Evolutionary conservation across 1,139 yeast genomes (phyloP).

Genomic region (Pichia terricola): DNA sequence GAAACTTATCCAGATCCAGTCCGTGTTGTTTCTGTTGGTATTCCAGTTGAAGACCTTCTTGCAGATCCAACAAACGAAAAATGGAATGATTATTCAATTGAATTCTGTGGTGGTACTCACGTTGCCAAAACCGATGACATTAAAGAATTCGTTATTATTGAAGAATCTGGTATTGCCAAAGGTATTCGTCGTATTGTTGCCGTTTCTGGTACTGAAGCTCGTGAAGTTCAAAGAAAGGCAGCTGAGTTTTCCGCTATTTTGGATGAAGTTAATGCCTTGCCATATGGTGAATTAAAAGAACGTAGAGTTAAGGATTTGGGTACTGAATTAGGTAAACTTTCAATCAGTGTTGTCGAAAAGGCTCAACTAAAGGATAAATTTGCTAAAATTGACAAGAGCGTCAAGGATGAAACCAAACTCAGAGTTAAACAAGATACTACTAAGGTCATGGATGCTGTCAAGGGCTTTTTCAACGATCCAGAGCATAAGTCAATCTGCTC

Average conservation of each 20-base stretch:
- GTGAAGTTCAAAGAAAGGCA: slow-evolving; percentile 80
- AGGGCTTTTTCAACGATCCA: slow-evolving; percentile 51
- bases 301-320: slow-evolving; percentile 73
- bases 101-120: slow-evolving; percentile 99
- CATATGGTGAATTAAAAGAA: slow-evolving; percentile 67
- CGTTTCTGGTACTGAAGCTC: slow-evolving; percentile 86
- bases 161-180: slow-evolving; percentile 95
- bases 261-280: slow-evolving; percentile 41
- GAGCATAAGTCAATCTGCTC: slow-evolving; percentile 48
- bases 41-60: slow-evolving; percentile 72
- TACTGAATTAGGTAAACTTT: slow-evolving; percentile 70
- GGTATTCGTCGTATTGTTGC: slow-evolving; percentile 98
- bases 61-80: slow-evolving; percentile 57
- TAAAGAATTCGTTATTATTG: slow-evolving; percentile 78
- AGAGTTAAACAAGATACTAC: slow-evolving; percentile 84
- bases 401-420: slow-evolving; percentile 78
- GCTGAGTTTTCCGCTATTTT: slow-evolving; percentile 56
- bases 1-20: slow-evolving; percentile 99
- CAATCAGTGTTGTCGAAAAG: slow-evolving; percentile 77
- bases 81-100: slow-evolving; percentile 76
- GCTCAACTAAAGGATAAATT: slow-evolving; percentile 66
- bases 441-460: slow-evolving; percentile 72
- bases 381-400: slow-evolving; percentile 69
- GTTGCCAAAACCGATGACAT: slow-evolving; percentile 89
- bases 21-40: slow-evolving; percentile 93